Percentiles rank a stretch among this genome's conserved stretches.
Evolutionary conservation across 1,284 basidiomycete species (phyloP).

Genomic region (Trichosporon sp.): DNA sequence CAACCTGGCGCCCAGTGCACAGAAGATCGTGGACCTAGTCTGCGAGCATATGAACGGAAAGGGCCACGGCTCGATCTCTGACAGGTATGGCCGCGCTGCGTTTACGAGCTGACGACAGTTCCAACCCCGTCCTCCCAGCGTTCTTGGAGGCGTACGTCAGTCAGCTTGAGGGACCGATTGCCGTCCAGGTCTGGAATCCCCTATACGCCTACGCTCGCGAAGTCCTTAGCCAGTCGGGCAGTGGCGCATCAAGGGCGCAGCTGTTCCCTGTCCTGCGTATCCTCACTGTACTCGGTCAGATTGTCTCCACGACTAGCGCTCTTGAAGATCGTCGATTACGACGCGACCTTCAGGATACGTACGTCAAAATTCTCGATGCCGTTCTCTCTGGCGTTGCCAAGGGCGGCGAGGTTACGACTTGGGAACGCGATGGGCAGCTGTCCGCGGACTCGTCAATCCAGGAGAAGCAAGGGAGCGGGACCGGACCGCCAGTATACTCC

Average conservation of each 20-base stretch:
- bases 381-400: conserved; percentile 73
- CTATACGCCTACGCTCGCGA: conserved; percentile 81
- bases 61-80: conserved; percentile 62
- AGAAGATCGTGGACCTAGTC: conserved; percentile 84
- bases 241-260: conserved; percentile 65
- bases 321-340: conserved; percentile 84
- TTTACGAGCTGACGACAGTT: conserved; percentile 60
- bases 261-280: conserved; percentile 76
- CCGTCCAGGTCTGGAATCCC: conserved; percentile 86
- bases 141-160: conserved; percentile 88
- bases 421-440: conserved; percentile 26
- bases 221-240: conserved; percentile 63
- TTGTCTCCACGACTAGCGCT: conserved; percentile 77
- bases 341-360: conserved; percentile 90
- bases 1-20: conserved; percentile 78
- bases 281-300: conserved; percentile 76
- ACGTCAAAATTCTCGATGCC: conserved; percentile 80
- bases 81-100: conserved; percentile 63
- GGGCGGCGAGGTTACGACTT: conserved; percentile 61
- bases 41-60: conserved; percentile 65
- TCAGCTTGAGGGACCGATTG: conserved; percentile 82
- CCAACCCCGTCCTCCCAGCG: conserved; percentile 43
- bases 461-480: conserved; percentile 30
- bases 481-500: conserved; percentile 62
- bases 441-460: not conserved